Conservation (phyloP, 495 filamentous ascomycete genomes). For the Paragyromitra xinjiangensis region DNA sequence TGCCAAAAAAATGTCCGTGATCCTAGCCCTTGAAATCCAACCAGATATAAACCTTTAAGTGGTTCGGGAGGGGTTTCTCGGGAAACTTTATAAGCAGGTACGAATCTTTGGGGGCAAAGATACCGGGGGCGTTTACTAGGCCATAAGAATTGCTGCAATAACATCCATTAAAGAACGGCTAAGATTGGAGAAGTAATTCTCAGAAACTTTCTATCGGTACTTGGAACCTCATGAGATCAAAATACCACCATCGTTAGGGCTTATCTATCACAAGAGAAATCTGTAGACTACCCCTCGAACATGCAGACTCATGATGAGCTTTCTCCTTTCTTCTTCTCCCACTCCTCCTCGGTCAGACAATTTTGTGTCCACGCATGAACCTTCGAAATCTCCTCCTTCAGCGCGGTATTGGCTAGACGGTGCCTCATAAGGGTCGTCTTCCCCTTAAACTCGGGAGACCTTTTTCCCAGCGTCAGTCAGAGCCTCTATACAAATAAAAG, state of each 20-base stretch:
- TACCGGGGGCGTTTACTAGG: too few species aligned
- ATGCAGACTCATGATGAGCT: slow-evolving; percentile 10
- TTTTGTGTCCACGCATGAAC: slow-evolving; percentile 99
- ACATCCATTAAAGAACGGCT: not conserved
- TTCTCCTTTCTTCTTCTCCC: slow-evolving; percentile 71
- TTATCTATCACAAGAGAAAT: not conserved
- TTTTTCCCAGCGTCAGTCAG: slow-evolving; percentile 21
- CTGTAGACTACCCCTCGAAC: not conserved
- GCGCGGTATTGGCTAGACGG: slow-evolving; percentile 82
- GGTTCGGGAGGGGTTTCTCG: not conserved
- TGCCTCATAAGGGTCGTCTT: slow-evolving; percentile 89
- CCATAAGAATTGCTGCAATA: too few species aligned
- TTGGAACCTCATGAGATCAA: not conserved
- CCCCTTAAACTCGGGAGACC: slow-evolving; percentile 80
- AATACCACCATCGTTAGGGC: not conserved
- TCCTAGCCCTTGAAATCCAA: too few species aligned
- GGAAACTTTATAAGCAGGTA: not conserved
- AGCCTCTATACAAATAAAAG: not conserved
- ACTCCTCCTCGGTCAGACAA: slow-evolving; percentile 95
- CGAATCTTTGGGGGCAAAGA: not conserved
- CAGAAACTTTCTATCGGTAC: not conserved
- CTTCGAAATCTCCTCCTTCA: slow-evolving; percentile 91
- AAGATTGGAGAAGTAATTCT: not conserved
- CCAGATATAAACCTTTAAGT: not conserved
- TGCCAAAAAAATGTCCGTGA: too few species aligned